phyloP scores from a whole-genome alignment of 106 monocot genomes.

The Triglochin maritima region DNA sequence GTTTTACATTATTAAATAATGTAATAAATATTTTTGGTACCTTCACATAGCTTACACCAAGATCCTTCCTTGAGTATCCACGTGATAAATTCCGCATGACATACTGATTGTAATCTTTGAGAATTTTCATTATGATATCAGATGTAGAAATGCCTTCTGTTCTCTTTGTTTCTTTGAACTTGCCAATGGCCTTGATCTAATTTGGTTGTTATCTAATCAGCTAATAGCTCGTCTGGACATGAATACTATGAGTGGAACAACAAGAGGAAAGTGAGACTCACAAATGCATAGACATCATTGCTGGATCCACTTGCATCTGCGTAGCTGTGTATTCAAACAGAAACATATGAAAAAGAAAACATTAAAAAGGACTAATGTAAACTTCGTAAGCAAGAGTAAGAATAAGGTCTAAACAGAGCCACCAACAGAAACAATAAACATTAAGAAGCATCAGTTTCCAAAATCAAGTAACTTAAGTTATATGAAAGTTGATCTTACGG shows the following conservation, averaged over 20 bases:
- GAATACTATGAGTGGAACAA: neutral
- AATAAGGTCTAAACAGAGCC: too few species aligned
- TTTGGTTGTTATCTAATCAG: neutral
- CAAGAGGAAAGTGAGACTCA: slow-evolving; percentile 13
- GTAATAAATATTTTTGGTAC: slow-evolving; percentile 14
- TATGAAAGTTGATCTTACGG: slow-evolving; percentile 38
- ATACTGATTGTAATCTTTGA: slow-evolving; percentile 82
- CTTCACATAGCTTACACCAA: slow-evolving; percentile 89
- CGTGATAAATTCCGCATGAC: slow-evolving; percentile 87
- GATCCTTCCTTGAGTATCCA: slow-evolving; percentile 77
- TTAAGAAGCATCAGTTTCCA: too few species aligned
- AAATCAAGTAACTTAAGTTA: too few species aligned
- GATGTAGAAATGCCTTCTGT: slow-evolving; percentile 93
- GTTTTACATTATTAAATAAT: neutral
- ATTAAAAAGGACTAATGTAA: too few species aligned
- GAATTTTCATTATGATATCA: slow-evolving; percentile 84
- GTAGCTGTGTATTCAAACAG: slow-evolving; percentile 38
- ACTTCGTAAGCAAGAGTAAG: too few species aligned
- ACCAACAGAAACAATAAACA: too few species aligned
- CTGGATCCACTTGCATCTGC: slow-evolving; percentile 97
- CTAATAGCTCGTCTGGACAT: neutral
- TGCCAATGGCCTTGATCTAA: slow-evolving; percentile 71
- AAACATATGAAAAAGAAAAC: too few species aligned
- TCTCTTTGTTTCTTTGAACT: slow-evolving; percentile 85
- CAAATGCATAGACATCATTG: slow-evolving; percentile 97